Base-by-base conservation (phyloP, 768 basidiomycete genomes). In the Psilocybe cyanescens region DNA sequence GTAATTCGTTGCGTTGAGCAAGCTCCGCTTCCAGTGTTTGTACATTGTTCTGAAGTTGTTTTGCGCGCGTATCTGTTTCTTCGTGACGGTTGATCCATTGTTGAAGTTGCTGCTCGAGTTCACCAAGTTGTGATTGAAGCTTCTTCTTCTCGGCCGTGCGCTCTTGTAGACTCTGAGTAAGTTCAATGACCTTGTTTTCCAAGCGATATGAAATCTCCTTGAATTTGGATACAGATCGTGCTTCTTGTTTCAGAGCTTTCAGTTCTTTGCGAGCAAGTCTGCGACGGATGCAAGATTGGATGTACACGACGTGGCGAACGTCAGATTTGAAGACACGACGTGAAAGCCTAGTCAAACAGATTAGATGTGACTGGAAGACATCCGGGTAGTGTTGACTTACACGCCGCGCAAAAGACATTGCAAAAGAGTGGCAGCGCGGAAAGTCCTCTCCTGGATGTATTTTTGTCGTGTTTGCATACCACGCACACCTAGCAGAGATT, bases 131-230 rank as follows among this genome's bases (percentile, higher is more conserved):
- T n/a, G 76, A 78, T 65, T 91, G 88, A 47, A 99, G 79, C 57
- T 88, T 89, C 76, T 93, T 96, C 80, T 92, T 95, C 79, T 99
- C 97, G 60, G 86, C 85, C 2, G 90, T 95, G 50, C 97, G 89
- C 70, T 84, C 89, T 75, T 98, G 97, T 11, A 99, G 84, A 14
- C 79, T 87, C 73, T 99, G 97, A 0, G 97, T 99, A 63, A 99
- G 90, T 72, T 99, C 97, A 60, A 99, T 94, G 47, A 99, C 97
- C 78, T 99, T 99, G 83, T 99, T 99, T 79, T 99, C 97, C 58
- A 99, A 83, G 67, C 87, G 88, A 72, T 99, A 99, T 0, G 97
- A 98, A 66, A 97, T 97, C 77, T 97, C 95, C 79, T 97, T 98
- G 87, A 97, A 98, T 72, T 95, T 97, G 67, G 93, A 92, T 30